Base-by-base conservation (phyloP, 805 yeast genomes). In the Cyberlindnera amylophila region DNA sequence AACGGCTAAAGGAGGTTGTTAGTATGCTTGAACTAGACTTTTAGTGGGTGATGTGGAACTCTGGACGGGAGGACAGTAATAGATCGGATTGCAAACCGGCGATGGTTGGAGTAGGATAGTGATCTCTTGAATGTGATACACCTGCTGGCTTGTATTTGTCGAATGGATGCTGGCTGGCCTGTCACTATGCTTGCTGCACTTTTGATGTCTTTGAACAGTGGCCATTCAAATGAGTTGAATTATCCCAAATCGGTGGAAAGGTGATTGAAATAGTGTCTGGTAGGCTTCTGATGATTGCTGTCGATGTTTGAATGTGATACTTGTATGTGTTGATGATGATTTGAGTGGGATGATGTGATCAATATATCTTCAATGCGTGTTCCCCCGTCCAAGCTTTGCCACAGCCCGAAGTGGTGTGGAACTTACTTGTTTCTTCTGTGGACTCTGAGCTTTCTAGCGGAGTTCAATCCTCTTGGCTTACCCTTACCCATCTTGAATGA, bases 391-490 rank as follows among this genome's bases (percentile, higher is more conserved):
- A 24, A 34, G 30, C n/a, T n/a, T 18, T 18, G 19, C n/a, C 8
- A n/a, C 21, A 7, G n/a, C n/a, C 32, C 34, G n/a, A 31, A 28
- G 34, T 37, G 21, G 38, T 33, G 16, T 27, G 39, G n/a, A 55
- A 71, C 75, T 69, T 67, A 70, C 76, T 93, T 93, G 86, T 90
- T 90, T 77, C 98, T 91, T 78, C 99, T 90, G 90, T 87, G 95
- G 75, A 84, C 89, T 85, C 99, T 90, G 77, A 93, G 86, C 83
- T 93, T 93, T 86, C 99, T 88, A 71, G 99, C 99, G 72, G 99
- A 85, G 88, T 93, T 91, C 75, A 93, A 80, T 74, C 99, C 99
- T 87, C 99, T 88, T 84, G 99, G 99, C 81, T 90, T 90, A 78
- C 96, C 97, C 79, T 86, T 89, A 81, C 97, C 97, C 98, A 91